Evolutionary conservation across 768 basidiomycete genomes (phyloP).

Genomic region (Leccinum fibrillosum): DNA sequence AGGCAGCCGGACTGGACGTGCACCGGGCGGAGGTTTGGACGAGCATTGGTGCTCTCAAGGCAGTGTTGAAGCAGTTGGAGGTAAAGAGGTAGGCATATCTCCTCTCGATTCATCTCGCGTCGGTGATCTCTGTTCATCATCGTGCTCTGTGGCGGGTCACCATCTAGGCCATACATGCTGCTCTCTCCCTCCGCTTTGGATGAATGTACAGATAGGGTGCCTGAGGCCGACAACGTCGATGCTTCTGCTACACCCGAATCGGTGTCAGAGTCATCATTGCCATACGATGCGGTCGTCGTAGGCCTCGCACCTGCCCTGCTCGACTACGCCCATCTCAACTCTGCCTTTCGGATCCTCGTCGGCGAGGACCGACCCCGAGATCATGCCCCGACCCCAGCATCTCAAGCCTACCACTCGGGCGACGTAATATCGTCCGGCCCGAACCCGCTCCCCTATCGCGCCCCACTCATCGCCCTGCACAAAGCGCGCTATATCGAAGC

Average conservation of each 20-base stretch:
- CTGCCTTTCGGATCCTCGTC: conserved; percentile 62
- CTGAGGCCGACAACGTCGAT: not conserved
- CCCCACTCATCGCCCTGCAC: conserved; percentile 1
- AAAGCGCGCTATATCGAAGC: conserved; percentile 47
- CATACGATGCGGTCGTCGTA: conserved; percentile 64
- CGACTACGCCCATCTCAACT: conserved; percentile 55
- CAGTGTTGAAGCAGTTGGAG: conserved; percentile 38
- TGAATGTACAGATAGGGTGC: conserved; percentile 33
- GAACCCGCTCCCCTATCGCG: no score
- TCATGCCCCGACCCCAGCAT: no score
- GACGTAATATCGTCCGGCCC: no score
- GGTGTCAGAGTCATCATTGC: not conserved
- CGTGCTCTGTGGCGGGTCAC: no score
- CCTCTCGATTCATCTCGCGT: not conserved
- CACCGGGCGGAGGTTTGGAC: conserved; percentile 53
- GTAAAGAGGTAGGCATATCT: conserved; percentile 37
- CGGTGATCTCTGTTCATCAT: not conserved
- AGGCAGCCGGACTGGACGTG: conserved; percentile 48
- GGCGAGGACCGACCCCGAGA: conserved; percentile 31
- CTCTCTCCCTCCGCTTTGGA: conserved; percentile 48
- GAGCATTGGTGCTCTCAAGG: conserved; percentile 59
- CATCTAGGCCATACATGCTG: conserved; percentile 47
- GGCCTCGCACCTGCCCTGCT: conserved; percentile 51
- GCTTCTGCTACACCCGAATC: no score
- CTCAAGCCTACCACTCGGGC: no score